phyloP scores from a whole-genome alignment of 2,329 filamentous ascomycete species.

The Arthrobotrys sphaeroides region DNA sequence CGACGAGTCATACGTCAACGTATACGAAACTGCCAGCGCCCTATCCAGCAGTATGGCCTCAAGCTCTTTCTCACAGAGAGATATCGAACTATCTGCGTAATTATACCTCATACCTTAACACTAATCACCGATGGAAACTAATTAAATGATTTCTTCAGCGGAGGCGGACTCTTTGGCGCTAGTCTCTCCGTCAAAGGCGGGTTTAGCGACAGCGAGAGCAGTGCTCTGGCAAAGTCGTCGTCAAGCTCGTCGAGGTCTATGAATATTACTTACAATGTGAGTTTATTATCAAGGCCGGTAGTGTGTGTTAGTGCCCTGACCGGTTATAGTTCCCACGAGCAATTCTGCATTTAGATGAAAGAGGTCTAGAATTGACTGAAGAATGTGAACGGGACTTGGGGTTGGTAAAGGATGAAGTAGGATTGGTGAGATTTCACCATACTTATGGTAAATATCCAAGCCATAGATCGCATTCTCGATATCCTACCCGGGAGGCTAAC shows the following conservation, averaged over 20 bases:
- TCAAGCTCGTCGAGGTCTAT: conserved; percentile 15
- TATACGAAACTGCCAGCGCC: conserved; percentile 39
- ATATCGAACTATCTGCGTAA: conserved; percentile 48
- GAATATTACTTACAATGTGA: conserved; percentile 53
- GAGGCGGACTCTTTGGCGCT: conserved; percentile 29
- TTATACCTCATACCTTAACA: too few relatives aligned
- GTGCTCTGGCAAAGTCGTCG: neutral
- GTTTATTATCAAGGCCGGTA: conserved; percentile 1
- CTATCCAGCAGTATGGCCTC: conserved; percentile 40
- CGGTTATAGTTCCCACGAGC: conserved; percentile 39
- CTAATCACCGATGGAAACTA: neutral
- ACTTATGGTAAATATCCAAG: conserved; percentile 9
- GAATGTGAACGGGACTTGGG: conserved; percentile 16
- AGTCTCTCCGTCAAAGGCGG: conserved; percentile 36
- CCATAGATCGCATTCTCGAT: too few relatives aligned
- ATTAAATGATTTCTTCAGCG: conserved; percentile 10
- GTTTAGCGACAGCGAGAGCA: conserved; percentile 25
- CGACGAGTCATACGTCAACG: conserved; percentile 54
- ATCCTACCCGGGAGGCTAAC: neutral
- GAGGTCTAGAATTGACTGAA: conserved; percentile 35
- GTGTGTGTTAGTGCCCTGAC: neutral
- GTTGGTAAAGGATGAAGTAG: conserved; percentile 4
- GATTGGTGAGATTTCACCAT: conserved; percentile 37
- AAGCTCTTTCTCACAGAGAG: conserved; percentile 53
- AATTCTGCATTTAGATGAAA: conserved; percentile 39